Evolutionary conservation across 345 rosid genomes (phyloP), one percentile per base, ranked within the genome.

Genomic region (Arabis hirsuta): DNA sequence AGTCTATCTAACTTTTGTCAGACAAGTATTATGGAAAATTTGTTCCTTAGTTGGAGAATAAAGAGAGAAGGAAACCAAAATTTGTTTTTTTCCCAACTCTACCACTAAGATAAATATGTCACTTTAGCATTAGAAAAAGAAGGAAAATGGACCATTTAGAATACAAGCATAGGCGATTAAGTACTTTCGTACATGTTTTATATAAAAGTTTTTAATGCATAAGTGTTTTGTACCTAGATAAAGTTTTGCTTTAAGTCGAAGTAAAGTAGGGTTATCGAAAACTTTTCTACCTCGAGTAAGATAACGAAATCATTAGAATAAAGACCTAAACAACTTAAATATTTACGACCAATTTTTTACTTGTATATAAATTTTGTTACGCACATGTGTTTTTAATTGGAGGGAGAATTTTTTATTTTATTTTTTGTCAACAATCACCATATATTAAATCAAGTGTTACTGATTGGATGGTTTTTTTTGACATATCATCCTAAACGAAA

Each of bases 41-140:
- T 16, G 24, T 12, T 4, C 5, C 10, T 44, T 55, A 16, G 27
- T 29, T 45, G 9, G 41, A 29, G 9, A n/a, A 27, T 4, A 29
- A 29, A 9, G 24, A 27, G 4, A 26, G 16, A 55, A 67, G 42
- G 13, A 42, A 2, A 31, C 3, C 16, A 7, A 46, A 46, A 3
- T 4, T 16, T 12, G 27, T 29, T 29, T 7, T 29, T 19, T 29
- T 20, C 6, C 54, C 27, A 13, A 67, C 42, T 53, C n/a, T 9
- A 46, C 11, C 42, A 61, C 52, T 51, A 65, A 19, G 9, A 10
- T 36, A 16, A 66, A 3, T 27, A 41, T 42, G 62, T 54, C 9
- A 44, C 44, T 55, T 27, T 43, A 68, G 3, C 54, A 68, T 43
- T 12, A 53, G 32, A 11, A 63, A 36, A 48, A 20, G 53, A 54